Conservation (phyloP, 495 filamentous ascomycete genomes). For the Oleoguttula mirabilis region DNA sequence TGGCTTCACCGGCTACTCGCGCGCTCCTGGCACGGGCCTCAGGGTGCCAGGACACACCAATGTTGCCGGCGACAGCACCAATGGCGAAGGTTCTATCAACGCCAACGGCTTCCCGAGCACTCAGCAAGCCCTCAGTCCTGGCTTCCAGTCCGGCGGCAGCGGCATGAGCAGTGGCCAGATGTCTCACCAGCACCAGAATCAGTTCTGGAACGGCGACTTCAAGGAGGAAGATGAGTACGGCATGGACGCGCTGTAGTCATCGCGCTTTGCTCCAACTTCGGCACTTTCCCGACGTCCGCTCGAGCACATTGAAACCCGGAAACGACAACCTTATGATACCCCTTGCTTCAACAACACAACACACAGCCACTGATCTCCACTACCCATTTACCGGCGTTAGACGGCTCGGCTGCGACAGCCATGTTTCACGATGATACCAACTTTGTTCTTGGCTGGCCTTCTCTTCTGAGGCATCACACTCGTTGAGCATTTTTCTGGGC, state of each 20-base stretch:
- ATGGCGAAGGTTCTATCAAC: slow-evolving; percentile 47
- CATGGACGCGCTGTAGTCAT: slow-evolving; percentile 10
- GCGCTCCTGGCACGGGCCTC: slow-evolving; percentile 70
- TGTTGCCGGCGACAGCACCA: slow-evolving; percentile 63
- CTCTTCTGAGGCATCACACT: slow-evolving; percentile 1
- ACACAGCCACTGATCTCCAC: slow-evolving; percentile 4
- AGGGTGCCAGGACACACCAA: slow-evolving; percentile 90
- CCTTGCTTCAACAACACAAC: slow-evolving; percentile 8
- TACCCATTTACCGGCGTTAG: slow-evolving; percentile 6
- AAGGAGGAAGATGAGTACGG: slow-evolving; percentile 64
- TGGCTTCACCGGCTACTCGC: slow-evolving; percentile 59
- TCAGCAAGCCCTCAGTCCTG: slow-evolving; percentile 59
- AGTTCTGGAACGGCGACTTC: slow-evolving; percentile 67
- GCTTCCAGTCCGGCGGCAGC: slow-evolving; percentile 47
- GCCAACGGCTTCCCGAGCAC: slow-evolving; percentile 51
- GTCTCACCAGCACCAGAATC: slow-evolving; percentile 30
- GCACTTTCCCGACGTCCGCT: background rate
- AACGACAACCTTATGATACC: slow-evolving; percentile 9
- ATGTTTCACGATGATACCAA: slow-evolving; percentile 10
- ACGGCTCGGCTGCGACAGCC: slow-evolving; percentile 4
- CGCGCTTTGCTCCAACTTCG: background rate
- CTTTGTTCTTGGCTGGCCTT: background rate
- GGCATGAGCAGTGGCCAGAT: slow-evolving; percentile 39
- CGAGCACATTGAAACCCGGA: slow-evolving; percentile 3
- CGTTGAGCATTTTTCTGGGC: slow-evolving; percentile 1